Conservation (phyloP, 2,329 filamentous ascomycete genomes). For the Hymenoscyphus infarciens region DNA sequence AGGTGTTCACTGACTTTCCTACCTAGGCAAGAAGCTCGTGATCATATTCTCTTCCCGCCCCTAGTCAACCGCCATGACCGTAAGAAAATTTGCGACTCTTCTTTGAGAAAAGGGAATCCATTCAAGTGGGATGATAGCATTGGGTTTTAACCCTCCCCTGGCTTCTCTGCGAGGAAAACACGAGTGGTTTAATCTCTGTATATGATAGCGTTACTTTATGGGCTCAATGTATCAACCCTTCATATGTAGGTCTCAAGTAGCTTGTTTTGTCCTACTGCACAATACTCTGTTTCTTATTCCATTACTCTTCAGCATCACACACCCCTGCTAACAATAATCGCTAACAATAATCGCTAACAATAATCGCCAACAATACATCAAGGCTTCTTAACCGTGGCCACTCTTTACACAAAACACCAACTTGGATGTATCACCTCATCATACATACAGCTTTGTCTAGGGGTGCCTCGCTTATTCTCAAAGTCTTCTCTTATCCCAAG, state of each 20-base stretch:
- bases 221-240: not conserved
- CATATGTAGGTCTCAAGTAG: not conserved
- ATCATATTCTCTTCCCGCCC: not conserved
- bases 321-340: not conserved
- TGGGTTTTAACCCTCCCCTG: not conserved
- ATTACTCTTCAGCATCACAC: not conserved
- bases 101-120: not conserved
- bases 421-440: not conserved
- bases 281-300: not conserved
- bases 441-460: not conserved
- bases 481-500: not conserved
- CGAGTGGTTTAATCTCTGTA: not conserved
- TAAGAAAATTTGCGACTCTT: not conserved
- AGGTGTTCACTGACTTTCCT: not conserved
- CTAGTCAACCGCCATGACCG: not conserved
- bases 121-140: not conserved
- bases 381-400: not conserved
- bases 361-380: not conserved
- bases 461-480: conserved; percentile 9
- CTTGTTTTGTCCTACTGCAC: not conserved
- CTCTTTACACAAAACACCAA: not conserved
- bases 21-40: not conserved
- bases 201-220: not conserved
- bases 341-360: not conserved
- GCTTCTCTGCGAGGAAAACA: not conserved